A percentile compares a stretch with the other conserved stretches of the same genome.
Conservation (phyloP, 1,284 basidiomycete genomes). For the Marasmius tenuissimus region DNA sequence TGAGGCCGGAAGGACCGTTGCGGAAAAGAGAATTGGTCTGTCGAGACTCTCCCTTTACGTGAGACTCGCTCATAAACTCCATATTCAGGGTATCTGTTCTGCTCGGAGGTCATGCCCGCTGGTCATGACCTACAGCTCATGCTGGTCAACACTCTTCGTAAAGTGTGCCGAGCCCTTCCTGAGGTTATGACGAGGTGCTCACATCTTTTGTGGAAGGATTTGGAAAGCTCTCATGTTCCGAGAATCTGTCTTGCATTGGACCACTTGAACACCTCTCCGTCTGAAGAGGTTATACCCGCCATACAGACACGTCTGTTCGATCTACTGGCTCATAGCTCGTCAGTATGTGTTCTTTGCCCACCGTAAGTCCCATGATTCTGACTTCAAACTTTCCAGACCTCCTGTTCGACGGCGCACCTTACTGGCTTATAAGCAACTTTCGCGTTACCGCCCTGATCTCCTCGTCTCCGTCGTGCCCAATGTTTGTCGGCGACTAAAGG, state of each 20-base stretch:
- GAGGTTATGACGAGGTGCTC: neutral
- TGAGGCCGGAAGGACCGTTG: constrained; percentile 57
- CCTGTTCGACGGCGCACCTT: constrained; percentile 63
- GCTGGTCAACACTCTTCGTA: constrained; percentile 79
- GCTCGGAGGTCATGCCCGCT: constrained; percentile 64
- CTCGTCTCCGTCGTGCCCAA: constrained; percentile 44
- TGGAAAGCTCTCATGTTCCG: constrained; percentile 53
- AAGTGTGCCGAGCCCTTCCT: constrained; percentile 39
- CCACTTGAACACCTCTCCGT: constrained; percentile 57
- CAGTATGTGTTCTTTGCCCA: constrained; percentile 43
- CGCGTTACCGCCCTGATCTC: constrained; percentile 45
- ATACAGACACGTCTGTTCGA: constrained; percentile 64
- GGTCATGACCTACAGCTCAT: constrained; percentile 74
- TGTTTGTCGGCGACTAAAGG: constrained; percentile 44
- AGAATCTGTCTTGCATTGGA: constrained; percentile 73
- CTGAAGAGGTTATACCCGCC: constrained; percentile 68
- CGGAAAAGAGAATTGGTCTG: constrained; percentile 70
- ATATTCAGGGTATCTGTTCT: constrained; percentile 71
- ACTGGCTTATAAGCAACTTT: constrained; percentile 57
- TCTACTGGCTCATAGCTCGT: constrained; percentile 71
- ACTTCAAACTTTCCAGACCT: constrained; percentile 35
- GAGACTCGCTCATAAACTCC: neutral
- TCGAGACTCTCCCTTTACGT: constrained; percentile 10
- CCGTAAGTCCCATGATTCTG: constrained; percentile 9
- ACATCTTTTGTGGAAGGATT: constrained; percentile 44